Conservation (phyloP, 768 basidiomycete genomes). For the Pleurotus ostreatus region DNA sequence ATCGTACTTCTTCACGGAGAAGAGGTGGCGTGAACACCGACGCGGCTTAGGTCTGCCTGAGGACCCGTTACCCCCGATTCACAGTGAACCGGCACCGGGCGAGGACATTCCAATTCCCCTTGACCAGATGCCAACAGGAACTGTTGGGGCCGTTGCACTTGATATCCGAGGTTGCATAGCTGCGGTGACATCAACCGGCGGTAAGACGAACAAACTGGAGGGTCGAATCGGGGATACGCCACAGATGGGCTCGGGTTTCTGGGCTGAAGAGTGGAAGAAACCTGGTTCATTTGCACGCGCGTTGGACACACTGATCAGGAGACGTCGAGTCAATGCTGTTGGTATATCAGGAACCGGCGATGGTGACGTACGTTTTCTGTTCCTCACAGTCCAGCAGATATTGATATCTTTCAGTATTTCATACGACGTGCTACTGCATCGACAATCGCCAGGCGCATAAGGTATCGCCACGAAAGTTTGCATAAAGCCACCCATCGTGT, state of each 20-base stretch:
- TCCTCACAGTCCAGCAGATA: conserved; percentile 2
- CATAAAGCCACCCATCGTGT: conserved; percentile 48
- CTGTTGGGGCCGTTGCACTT: conserved; percentile 82
- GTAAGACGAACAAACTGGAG: conserved; percentile 77
- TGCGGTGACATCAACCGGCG: conserved; percentile 75
- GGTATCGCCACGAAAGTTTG: conserved; percentile 54
- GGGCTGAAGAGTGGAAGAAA: conserved; percentile 75
- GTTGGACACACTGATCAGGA: conserved; percentile 36
- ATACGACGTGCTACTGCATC: conserved; percentile 67
- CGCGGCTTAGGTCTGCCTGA: conserved; percentile 71
- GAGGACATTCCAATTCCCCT: conserved; percentile 26
- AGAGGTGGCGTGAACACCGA: conserved; percentile 75
- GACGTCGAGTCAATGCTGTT: conserved; percentile 38
- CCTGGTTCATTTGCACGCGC: conserved; percentile 24
- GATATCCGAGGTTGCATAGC: conserved; percentile 73
- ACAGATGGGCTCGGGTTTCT: conserved; percentile 72
- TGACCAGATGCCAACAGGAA: conserved; percentile 68
- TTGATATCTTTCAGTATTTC: conserved; percentile 51
- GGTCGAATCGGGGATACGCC: conserved; percentile 86
- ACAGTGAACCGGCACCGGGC: conserved; percentile 13
- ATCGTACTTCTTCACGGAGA: conserved; percentile 74
- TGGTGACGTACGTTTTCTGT: conserved; percentile 58
- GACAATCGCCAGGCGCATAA: conserved; percentile 64
- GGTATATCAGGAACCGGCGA: conserved; percentile 85
- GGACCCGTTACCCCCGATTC: conserved; percentile 42